These are phyloP conservation scores for Suillus bovinus DNA, from an alignment of 768 basidiomycete genomes.

Conservation along the genomic window DNA sequence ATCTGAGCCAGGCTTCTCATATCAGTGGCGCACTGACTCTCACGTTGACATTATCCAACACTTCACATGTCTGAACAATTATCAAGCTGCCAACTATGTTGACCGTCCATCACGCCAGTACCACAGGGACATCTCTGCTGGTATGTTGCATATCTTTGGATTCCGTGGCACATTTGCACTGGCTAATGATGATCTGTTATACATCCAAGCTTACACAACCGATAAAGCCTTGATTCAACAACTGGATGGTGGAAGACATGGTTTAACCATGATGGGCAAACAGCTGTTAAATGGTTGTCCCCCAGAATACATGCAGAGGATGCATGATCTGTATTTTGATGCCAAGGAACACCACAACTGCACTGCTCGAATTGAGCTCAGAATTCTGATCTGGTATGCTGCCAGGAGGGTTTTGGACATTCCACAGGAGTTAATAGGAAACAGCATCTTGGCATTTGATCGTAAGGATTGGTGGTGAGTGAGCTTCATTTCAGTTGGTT, in stretches of 20 bases:
- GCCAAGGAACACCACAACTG: constrained; percentile 18
- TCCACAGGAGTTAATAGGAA: neutral
- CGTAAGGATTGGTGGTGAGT: neutral
- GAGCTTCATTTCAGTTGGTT: too few relatives aligned
- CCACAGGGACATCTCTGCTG: constrained; percentile 27
- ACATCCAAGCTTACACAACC: constrained; percentile 34
- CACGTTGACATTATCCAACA: neutral
- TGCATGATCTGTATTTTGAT: constrained; percentile 24
- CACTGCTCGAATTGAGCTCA: constrained; percentile 30
- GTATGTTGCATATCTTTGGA: constrained; percentile 32
- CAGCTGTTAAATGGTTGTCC: constrained; percentile 19
- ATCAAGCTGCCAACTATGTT: constrained; percentile 18
- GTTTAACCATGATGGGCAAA: constrained; percentile 21
- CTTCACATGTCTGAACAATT: neutral
- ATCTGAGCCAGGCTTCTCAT: neutral
- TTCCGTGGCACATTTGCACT: constrained; percentile 29
- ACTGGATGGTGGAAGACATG: constrained; percentile 17
- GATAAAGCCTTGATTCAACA: constrained; percentile 34
- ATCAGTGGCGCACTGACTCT: constrained; percentile 3
- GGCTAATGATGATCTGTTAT: constrained; percentile 14
- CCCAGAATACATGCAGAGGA: constrained; percentile 10
- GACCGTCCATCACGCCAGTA: constrained; percentile 23
- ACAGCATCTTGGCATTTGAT: neutral
- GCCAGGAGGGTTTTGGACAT: rapidly evolving
- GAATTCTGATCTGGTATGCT: constrained; percentile 22